Conservation (phyloP, 495 filamentous ascomycete species). For the Penicillium goetzii region DNA sequence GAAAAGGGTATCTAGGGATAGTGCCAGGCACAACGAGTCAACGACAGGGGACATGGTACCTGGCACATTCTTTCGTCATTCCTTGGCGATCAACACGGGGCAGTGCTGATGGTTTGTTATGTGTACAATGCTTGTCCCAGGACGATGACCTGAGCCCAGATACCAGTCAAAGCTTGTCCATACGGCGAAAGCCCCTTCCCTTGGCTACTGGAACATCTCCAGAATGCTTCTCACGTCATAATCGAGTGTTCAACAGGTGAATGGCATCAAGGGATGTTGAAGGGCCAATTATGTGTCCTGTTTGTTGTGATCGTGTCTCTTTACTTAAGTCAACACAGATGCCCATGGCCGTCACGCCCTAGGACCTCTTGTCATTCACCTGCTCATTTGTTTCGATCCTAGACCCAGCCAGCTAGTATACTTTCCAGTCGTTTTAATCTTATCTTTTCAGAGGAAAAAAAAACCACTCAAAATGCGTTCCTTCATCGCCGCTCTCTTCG, state of each 20-base stretch:
- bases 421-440: not conserved
- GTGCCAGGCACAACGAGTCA: constrained; percentile 12
- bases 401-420: not conserved
- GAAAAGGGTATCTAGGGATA: constrained; percentile 27
- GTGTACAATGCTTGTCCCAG: not conserved
- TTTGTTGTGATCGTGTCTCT: constrained; percentile 13
- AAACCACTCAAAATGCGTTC: constrained; percentile 26
- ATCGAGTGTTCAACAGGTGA: not conserved
- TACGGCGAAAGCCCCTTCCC: not conserved
- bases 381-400: constrained; percentile 3
- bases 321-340: constrained; percentile 22
- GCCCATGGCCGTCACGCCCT: not conserved
- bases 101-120: not conserved
- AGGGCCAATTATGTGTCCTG: constrained; percentile 16
- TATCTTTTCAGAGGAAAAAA: not conserved
- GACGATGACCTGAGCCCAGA: constrained; percentile 6
- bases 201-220: constrained; percentile 10
- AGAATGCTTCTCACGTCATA: constrained; percentile 31
- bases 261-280: constrained; percentile 29
- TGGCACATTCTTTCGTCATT: constrained; percentile 35
- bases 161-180: constrained; percentile 27
- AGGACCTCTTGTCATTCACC: not conserved
- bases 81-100: constrained; percentile 24
- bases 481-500: constrained; percentile 26
- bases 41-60: constrained; percentile 17